Base-by-base conservation (phyloP, 2,329 filamentous ascomycete genomes). In the Stagonosporopsis chrysanthemi region DNA sequence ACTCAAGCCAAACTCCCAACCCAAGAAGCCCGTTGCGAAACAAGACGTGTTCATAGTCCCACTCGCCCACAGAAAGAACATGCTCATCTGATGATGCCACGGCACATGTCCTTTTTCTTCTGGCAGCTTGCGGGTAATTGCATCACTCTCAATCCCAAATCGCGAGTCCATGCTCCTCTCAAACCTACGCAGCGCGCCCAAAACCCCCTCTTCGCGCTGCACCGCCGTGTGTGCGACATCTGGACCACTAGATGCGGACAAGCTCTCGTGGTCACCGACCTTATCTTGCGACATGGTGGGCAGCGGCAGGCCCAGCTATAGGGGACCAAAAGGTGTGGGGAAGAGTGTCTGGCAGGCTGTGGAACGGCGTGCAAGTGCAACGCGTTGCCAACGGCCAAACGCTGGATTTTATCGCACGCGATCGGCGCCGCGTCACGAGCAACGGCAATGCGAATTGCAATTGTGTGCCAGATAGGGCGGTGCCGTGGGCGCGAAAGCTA, bases 1-100 rank as follows among this genome's bases (percentile, higher is more conserved):
- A 67, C 64, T 75, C 39, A 84, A 68, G 1, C 80, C 80, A 56
- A 83, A 82, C 57, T 81, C 77, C 54, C 78, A 79, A 4, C 82
- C 82, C 4, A 84, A 67, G 45, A 83, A 42, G 72, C 82, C 45
- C 57, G 60, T 56, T 52, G 75, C 64, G 76, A 71, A 62, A 73
- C 78, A 48, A 63, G 61, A 80, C 68, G 68, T 81, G 72, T 65
- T 77, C 77, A 61, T 78, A 1, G 66, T 79, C 42, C 79, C 67
- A 1, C 76, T 78, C 59, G 75, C 80, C 79, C 79, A 81, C 36
- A 81, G 61, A 42, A 79, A 74, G 57, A 80, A 80, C 62, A 78
- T 75, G 59, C 52, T 65, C 56, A 70, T 49, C 28, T 70, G 66
- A 24, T 70, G 61, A 26, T 66, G 60, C 67, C 67, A 70, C 44